phyloP scores from a whole-genome alignment of 1,284 basidiomycete species.

The Psilocybe mexicana region DNA sequence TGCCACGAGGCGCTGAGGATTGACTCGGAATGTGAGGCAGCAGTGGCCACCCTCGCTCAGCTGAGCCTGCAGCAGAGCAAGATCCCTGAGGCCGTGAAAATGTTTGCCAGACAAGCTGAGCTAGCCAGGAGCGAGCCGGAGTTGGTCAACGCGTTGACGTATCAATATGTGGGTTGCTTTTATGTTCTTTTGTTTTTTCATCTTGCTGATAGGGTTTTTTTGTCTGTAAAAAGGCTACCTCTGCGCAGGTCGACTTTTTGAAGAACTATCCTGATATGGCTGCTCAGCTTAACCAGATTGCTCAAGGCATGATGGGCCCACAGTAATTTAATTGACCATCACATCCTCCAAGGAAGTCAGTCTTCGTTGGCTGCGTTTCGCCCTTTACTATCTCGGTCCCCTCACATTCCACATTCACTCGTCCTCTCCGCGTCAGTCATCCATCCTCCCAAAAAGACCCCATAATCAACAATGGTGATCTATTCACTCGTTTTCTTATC shows the following conservation, averaged over 20 bases:
- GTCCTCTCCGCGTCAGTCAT: too few relatives aligned
- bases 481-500: background rate
- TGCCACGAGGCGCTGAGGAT: constrained; percentile 87
- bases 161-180: constrained; percentile 64
- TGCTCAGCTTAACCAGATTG: constrained; percentile 59
- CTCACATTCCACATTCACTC: too few relatives aligned
- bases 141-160: constrained; percentile 87
- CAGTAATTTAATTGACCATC: background rate
- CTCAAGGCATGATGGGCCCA: constrained; percentile 33
- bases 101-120: constrained; percentile 85
- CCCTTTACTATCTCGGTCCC: too few relatives aligned
- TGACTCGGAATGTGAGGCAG: constrained; percentile 95
- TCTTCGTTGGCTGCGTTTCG: too few relatives aligned
- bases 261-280: constrained; percentile 83
- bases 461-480: background rate
- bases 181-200: background rate
- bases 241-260: constrained; percentile 80
- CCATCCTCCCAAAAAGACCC: too few relatives aligned
- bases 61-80: constrained; percentile 90
- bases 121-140: constrained; percentile 92
- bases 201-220: background rate
- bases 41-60: constrained; percentile 94
- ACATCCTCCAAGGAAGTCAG: too few relatives aligned
- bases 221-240: constrained; percentile 59
- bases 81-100: constrained; percentile 83